Base-by-base conservation (phyloP, 768 basidiomycete species). In the Lentinula lateritia region DNA sequence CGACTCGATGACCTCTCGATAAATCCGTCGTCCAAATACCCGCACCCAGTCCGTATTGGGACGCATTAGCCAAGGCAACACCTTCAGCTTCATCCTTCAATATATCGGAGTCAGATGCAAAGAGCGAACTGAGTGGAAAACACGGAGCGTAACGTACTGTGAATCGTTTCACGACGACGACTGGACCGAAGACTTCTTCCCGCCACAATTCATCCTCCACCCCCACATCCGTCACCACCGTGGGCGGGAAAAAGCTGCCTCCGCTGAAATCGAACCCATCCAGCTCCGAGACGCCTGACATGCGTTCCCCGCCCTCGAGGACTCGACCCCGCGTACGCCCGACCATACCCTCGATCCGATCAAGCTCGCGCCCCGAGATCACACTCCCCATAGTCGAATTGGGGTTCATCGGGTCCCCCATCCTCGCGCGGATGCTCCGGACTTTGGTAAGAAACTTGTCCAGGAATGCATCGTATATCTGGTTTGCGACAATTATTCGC, bases 121-220 rank as follows among this genome's bases (percentile, higher is more conserved):
- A 2, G 23, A 38, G 2, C 9, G 13, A 34, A 10, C 34, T n/a
- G 23, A n/a, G 16, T 32, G n/a, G n/a, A 20, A 16, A 32, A 4
- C 20, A 43, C 13, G 32, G 13, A 34, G 23, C 75, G 69, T 50
- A 34, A 15, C 75, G 69, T 50, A 84, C 83, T 48, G 68, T 64
- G 66, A 86, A 86, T 55, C 71, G 76, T 46, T 80, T 85, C 43
- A 88, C 80, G 3, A 90, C 83, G 1, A 93, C 84, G n/a, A 93
- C 90, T 0, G 92, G 92, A 1, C 92, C 92, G 66, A 94, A 93
- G 12, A 93, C 78, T 70, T 94, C 92, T 72, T 94, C 92, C 66
- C 82, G 74, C 91, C 92, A 93, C 28, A 93, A 71, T 52, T 83
- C 82, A 64, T 89, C 87, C 38, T 81, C 74, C 0, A 76, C 72